phyloP scores from a whole-genome alignment of 805 yeast species.

The Candida boidinii region DNA sequence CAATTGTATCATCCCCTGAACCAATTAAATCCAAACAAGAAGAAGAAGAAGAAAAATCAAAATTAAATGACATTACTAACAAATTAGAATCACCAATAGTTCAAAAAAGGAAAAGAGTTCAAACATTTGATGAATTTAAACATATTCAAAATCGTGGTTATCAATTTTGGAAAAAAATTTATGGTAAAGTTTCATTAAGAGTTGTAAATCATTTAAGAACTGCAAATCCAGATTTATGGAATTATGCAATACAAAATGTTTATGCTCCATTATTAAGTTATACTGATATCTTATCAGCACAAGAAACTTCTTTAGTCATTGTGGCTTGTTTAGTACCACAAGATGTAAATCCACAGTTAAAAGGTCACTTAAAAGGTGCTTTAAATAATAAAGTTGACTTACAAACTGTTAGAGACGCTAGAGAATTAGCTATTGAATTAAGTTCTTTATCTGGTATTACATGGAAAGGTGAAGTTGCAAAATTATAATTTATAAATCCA shows the following conservation, averaged over 20 bases:
- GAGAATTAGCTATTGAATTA: constrained; percentile 55
- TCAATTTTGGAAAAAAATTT: constrained; percentile 64
- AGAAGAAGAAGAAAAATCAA: background rate
- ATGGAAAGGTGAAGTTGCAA: constrained; percentile 52
- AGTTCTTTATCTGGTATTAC: constrained; percentile 66
- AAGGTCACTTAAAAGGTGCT: constrained; percentile 88
- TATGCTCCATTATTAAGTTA: constrained; percentile 73
- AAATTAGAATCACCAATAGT: no score
- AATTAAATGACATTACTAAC: background rate
- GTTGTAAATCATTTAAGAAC: constrained; percentile 58
- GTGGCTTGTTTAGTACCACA: constrained; percentile 81
- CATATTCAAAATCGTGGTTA: constrained; percentile 37
- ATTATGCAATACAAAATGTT: constrained; percentile 59
- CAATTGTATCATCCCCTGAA: no score
- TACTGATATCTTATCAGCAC: constrained; percentile 49
- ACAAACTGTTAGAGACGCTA: constrained; percentile 52
- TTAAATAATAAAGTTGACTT: constrained; percentile 63
- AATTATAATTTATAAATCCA: constrained; percentile 28
- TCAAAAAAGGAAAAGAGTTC: no score
- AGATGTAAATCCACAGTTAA: constrained; percentile 86
- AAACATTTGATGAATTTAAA: constrained; percentile 8
- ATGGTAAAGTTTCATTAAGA: constrained; percentile 64
- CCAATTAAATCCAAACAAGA: no score
- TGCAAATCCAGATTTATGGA: constrained; percentile 84
- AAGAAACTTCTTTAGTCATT: constrained; percentile 70